phyloP scores from a whole-genome alignment of 2,329 filamentous ascomycete genomes.

The Colletotrichum echinochloae region DNA sequence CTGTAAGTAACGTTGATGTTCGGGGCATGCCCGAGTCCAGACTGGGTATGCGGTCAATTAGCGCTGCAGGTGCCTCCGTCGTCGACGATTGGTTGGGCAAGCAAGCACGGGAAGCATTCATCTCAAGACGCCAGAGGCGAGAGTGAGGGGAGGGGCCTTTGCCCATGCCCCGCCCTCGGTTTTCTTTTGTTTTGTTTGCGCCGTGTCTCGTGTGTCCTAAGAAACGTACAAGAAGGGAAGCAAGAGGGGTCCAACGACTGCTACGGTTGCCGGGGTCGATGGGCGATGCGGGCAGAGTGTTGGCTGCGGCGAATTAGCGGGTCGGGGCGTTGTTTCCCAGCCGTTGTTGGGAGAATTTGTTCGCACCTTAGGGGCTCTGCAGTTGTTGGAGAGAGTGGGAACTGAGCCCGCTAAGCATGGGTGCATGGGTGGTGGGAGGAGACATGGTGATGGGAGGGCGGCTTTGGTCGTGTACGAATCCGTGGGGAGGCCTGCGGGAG shows the following conservation, averaged over 20 bases:
- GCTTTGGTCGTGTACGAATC: not conserved
- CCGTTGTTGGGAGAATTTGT: slow-evolving; percentile 5
- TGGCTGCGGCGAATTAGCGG: slow-evolving; percentile 39
- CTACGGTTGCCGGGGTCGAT: slow-evolving; percentile 3
- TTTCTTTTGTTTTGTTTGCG: not conserved
- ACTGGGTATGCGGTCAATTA: slow-evolving; percentile 17
- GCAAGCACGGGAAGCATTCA: slow-evolving; percentile 11
- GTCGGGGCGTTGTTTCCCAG: slow-evolving; percentile 36
- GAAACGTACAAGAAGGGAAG: slow-evolving; percentile 3
- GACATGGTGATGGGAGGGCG: not conserved
- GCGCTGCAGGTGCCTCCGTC: slow-evolving; percentile 21
- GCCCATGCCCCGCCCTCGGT: not conserved
- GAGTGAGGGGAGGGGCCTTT: not conserved
- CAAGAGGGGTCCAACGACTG: slow-evolving; percentile 8
- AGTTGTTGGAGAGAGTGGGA: slow-evolving; percentile 7
- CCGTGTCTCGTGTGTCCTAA: not conserved
- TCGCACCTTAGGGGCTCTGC: not conserved
- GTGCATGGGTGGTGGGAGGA: not conserved
- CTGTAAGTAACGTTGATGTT: slow-evolving; percentile 27
- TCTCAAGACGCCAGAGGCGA: slow-evolving; percentile 14
- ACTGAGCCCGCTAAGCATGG: not conserved
- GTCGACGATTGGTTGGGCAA: slow-evolving; percentile 13
- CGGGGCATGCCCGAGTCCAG: slow-evolving; percentile 37
- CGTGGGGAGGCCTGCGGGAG: slow-evolving; percentile 14
- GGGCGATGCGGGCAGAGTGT: slow-evolving; percentile 16